Evolutionary conservation across 1,139 yeast species (phyloP).

Genomic region (Lodderomyces elongisporus): DNA sequence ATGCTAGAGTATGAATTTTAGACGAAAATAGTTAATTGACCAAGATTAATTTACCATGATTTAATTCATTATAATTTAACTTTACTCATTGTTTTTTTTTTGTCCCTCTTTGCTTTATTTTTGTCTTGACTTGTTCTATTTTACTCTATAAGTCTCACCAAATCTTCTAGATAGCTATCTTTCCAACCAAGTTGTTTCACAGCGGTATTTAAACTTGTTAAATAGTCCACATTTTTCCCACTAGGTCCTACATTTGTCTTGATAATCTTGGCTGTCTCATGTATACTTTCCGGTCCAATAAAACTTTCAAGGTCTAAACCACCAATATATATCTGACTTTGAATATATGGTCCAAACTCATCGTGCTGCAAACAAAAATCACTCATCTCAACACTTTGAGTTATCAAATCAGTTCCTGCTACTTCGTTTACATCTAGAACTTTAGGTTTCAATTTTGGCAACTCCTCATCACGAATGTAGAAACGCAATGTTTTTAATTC

Average conservation of each 20-base stretch:
- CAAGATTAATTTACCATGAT: too few species aligned
- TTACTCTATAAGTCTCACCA: constrained; percentile 15
- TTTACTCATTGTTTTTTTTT: too few species aligned
- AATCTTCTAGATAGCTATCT: constrained; percentile 37
- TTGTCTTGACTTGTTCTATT: too few species aligned
- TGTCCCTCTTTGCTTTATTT: too few species aligned
- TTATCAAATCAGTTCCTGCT: too few species aligned
- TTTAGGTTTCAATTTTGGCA: constrained; percentile 8
- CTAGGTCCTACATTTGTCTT: constrained; percentile 64
- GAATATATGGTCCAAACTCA: constrained; percentile 36
- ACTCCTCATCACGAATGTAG: constrained; percentile 35
- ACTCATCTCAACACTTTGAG: too few species aligned
- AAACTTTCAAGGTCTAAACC: constrained; percentile 76
- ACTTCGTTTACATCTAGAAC: constrained; percentile 15
- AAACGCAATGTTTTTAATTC: constrained; percentile 67
- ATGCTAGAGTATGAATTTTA: too few species aligned
- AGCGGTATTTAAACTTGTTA: constrained; percentile 50
- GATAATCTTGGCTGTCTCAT: constrained; percentile 58
- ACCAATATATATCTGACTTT: constrained; percentile 78
- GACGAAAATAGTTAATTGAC: too few species aligned
- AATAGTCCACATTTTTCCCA: constrained; percentile 73
- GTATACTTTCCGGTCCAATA: constrained; percentile 68
- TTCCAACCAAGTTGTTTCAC: constrained; percentile 43
- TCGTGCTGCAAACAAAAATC: too few species aligned
- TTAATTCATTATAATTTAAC: too few species aligned